These are phyloP conservation scores for Rubia peregrina DNA, from an alignment of 305 asterid species.

Conservation along the genomic window DNA sequence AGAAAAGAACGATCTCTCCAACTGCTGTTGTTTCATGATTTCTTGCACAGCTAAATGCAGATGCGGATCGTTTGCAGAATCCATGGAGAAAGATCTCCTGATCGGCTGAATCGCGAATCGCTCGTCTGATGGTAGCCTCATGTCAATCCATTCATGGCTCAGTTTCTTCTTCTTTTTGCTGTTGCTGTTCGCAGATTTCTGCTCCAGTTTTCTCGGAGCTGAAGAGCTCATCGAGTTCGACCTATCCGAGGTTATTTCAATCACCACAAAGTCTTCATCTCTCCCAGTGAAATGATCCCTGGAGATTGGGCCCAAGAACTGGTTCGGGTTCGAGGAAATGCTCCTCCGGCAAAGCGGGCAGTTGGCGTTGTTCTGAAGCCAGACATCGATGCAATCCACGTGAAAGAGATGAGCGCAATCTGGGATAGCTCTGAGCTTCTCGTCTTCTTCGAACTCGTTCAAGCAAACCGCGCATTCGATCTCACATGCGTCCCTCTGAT, in stretches of 20 bases:
- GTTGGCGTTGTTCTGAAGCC: slow-evolving; percentile 85
- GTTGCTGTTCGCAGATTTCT: slow-evolving; percentile 7
- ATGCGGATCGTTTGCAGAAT: slow-evolving; percentile 62
- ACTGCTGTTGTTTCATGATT: slow-evolving; percentile 25
- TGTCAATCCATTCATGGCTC: slow-evolving; percentile 57
- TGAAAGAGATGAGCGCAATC: slow-evolving; percentile 62
- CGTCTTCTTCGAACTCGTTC: slow-evolving; percentile 57
- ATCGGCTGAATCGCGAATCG: slow-evolving; percentile 48
- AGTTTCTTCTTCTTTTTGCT: slow-evolving; percentile 29
- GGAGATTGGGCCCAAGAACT: slow-evolving; percentile 22
- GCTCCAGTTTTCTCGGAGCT: slow-evolving; percentile 25
- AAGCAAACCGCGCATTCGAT: slow-evolving; percentile 71
- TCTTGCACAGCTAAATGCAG: slow-evolving; percentile 61
- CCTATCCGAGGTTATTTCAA: slow-evolving; percentile 43
- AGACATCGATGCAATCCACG: slow-evolving; percentile 75
- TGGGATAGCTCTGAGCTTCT: slow-evolving; percentile 62
- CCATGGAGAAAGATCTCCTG: slow-evolving; percentile 87
- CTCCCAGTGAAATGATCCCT: slow-evolving; percentile 27
- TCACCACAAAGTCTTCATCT: slow-evolving; percentile 64
- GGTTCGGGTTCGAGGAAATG: slow-evolving; percentile 40
- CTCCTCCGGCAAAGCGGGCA: slow-evolving; percentile 77
- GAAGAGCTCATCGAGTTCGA: slow-evolving; percentile 18
- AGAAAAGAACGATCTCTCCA: slow-evolving; percentile 63
- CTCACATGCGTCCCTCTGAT: slow-evolving; percentile 24
- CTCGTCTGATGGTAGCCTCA: slow-evolving; percentile 40